phyloP scores from a whole-genome alignment of 2,329 filamentous ascomycete genomes.

The Alternaria postmessia region DNA sequence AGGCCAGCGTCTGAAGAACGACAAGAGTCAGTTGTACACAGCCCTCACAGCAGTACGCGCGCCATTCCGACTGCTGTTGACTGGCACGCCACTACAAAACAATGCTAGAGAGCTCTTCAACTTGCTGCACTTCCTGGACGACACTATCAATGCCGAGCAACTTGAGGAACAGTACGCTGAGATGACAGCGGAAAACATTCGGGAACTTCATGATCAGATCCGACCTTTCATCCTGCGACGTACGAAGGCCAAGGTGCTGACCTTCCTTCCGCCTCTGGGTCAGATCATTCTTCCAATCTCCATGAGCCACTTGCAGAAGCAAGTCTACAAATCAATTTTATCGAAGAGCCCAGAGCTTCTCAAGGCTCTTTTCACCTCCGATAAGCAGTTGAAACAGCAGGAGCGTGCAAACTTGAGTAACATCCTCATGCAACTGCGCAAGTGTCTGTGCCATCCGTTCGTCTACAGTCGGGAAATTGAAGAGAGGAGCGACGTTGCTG shows the following conservation, averaged over 20 bases:
- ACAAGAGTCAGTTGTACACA: slow-evolving; percentile 81
- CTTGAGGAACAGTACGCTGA: slow-evolving; percentile 79
- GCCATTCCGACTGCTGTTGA: slow-evolving; percentile 85
- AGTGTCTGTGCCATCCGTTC: slow-evolving; percentile 95
- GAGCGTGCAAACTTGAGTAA: slow-evolving; percentile 89
- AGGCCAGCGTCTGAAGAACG: slow-evolving; percentile 94
- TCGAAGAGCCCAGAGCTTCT: slow-evolving; percentile 90
- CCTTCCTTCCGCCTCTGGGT: slow-evolving; percentile 89
- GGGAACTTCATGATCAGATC: slow-evolving; percentile 82
- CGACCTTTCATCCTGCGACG: slow-evolving; percentile 75
- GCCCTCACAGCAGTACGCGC: slow-evolving; percentile 76
- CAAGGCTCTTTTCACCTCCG: slow-evolving; percentile 79
- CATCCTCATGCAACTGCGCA: slow-evolving; percentile 92
- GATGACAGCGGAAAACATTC: slow-evolving; percentile 84
- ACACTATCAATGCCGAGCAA: slow-evolving; percentile 70
- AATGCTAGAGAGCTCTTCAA: slow-evolving; percentile 96
- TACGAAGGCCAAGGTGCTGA: slow-evolving; percentile 89
- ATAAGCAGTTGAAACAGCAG: slow-evolving; percentile 64
- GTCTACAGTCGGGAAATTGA: slow-evolving; percentile 92
- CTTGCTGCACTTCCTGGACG: slow-evolving; percentile 91
- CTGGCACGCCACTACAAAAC: slow-evolving; percentile 91
- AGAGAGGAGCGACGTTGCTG: slow-evolving; percentile 71
- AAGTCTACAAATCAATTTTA: slow-evolving; percentile 91
- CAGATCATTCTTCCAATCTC: slow-evolving; percentile 96
- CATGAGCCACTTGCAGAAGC: slow-evolving; percentile 93